A percentile compares a stretch with the other conserved stretches of the same genome.
Evolutionary conservation across 306 rosid genomes (phyloP).

Genomic region (Rubus idaeus): DNA sequence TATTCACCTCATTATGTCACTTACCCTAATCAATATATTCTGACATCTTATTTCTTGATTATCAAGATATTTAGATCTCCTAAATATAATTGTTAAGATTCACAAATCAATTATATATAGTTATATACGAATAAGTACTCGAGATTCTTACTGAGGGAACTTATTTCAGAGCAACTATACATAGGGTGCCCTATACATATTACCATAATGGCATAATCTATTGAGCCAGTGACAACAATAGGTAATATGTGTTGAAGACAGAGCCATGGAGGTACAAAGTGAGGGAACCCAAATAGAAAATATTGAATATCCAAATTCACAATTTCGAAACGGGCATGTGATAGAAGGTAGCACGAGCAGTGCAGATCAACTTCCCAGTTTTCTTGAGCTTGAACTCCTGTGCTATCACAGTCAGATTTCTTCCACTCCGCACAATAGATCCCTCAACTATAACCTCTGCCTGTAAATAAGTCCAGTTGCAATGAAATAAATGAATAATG

Average conservation of each 20-base stretch:
- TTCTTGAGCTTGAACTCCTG: slow-evolving; percentile 58
- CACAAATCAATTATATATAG: too few relatives aligned
- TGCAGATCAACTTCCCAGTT: slow-evolving; percentile 49
- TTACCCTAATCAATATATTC: too few relatives aligned
- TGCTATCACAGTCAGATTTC: slow-evolving; percentile 61
- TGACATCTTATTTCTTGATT: too few relatives aligned
- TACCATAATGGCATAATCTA: neutral
- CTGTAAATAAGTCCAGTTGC: slow-evolving; percentile 32
- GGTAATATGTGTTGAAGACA: neutral
- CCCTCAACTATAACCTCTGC: slow-evolving; percentile 65
- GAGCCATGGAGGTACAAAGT: neutral
- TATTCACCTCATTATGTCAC: too few relatives aligned
- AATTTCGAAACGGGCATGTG: slow-evolving; percentile 54
- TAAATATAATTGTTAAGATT: too few relatives aligned
- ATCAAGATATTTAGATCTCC: too few relatives aligned
- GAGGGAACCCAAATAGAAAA: neutral
- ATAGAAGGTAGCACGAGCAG: slow-evolving; percentile 61
- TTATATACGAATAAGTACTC: neutral
- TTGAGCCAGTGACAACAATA: neutral
- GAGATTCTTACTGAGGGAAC: neutral
- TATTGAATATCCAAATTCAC: slow-evolving; percentile 1
- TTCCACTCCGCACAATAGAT: slow-evolving; percentile 67
- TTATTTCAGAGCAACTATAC: neutral
- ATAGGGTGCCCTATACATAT: neutral
- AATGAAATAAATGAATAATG: neutral